These are phyloP conservation scores for Diaporthe ampelina DNA, from an alignment of 2,329 filamentous ascomycete species.

Conservation along the genomic window DNA sequence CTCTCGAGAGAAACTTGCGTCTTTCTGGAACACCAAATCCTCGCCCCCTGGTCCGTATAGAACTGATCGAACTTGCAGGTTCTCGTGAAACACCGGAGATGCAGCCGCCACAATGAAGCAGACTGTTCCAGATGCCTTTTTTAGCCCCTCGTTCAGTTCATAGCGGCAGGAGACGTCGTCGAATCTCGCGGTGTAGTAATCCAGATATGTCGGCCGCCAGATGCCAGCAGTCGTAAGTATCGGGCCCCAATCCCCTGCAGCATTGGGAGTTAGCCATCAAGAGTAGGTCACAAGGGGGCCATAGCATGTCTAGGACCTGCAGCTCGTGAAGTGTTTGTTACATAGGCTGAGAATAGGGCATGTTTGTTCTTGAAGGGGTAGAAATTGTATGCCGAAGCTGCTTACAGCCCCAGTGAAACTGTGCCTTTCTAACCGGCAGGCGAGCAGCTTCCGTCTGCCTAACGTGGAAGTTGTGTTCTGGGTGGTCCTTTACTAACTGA, in stretches of 20 bases:
- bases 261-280: too few species aligned
- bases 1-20: not conserved
- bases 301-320: not conserved
- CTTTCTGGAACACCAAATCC: not conserved
- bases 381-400: too few species aligned
- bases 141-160: conserved; percentile 69
- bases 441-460: conserved; percentile 77
- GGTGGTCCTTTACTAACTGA: conserved; percentile 70
- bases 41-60: not conserved
- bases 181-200: conserved; percentile 77
- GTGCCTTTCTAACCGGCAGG: conserved; percentile 73
- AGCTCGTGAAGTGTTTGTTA: too few species aligned
- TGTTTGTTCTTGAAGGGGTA: too few species aligned
- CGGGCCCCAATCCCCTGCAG: conserved; percentile 81
- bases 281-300: conserved; percentile 44
- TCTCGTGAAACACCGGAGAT: not conserved
- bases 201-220: conserved; percentile 80
- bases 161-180: conserved; percentile 75
- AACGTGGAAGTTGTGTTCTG: conserved; percentile 74
- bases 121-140: conserved; percentile 67
- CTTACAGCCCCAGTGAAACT: conserved; percentile 66
- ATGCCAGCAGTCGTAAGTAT: conserved; percentile 76
- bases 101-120: not conserved
- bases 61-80: not conserved
- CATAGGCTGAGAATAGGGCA: too few species aligned